phyloP scores from a whole-genome alignment of 2,329 filamentous ascomycete genomes.

The Arthroderma uncinatum region DNA sequence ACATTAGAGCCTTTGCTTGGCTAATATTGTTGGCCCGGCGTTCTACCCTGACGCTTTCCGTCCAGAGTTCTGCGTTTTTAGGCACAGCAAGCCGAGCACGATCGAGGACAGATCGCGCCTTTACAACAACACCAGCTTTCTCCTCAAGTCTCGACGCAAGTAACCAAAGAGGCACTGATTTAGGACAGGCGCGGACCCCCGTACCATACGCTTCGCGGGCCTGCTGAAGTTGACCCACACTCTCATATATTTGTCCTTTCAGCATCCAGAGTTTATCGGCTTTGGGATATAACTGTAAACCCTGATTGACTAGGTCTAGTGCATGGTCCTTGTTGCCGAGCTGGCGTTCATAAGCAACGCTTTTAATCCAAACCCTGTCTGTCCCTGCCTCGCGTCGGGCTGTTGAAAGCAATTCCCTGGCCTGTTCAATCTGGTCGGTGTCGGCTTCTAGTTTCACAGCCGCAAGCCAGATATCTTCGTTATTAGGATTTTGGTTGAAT shows the following conservation, averaged over 20 bases:
- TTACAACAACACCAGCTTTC: slow-evolving; percentile 68
- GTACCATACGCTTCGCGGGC: slow-evolving; percentile 82
- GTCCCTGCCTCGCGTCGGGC: slow-evolving; percentile 84
- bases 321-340: slow-evolving; percentile 67
- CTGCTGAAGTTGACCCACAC: slow-evolving; percentile 64
- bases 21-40: slow-evolving; percentile 59
- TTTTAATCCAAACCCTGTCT: slow-evolving; percentile 95
- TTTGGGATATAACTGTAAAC: slow-evolving; percentile 72
- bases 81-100: slow-evolving; percentile 78
- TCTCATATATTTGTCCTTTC: slow-evolving; percentile 95
- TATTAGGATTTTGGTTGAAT: slow-evolving; percentile 90
- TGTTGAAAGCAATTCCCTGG: slow-evolving; percentile 66
- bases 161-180: slow-evolving; percentile 79
- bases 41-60: slow-evolving; percentile 87
- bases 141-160: slow-evolving; percentile 84
- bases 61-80: slow-evolving; percentile 75
- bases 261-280: slow-evolving; percentile 93
- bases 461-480: slow-evolving; percentile 95
- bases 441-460: slow-evolving; percentile 95
- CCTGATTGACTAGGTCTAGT: slow-evolving; percentile 76
- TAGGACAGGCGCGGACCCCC: slow-evolving; percentile 75
- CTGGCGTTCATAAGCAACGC: slow-evolving; percentile 83
- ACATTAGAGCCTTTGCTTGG: slow-evolving; percentile 88
- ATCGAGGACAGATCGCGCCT: slow-evolving; percentile 87
- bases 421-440: slow-evolving; percentile 69